Percentiles rank a stretch among this genome's conserved stretches.
Evolutionary conservation across 805 yeast species (phyloP).

Genomic region (Yamadazyma akitaensis): DNA sequence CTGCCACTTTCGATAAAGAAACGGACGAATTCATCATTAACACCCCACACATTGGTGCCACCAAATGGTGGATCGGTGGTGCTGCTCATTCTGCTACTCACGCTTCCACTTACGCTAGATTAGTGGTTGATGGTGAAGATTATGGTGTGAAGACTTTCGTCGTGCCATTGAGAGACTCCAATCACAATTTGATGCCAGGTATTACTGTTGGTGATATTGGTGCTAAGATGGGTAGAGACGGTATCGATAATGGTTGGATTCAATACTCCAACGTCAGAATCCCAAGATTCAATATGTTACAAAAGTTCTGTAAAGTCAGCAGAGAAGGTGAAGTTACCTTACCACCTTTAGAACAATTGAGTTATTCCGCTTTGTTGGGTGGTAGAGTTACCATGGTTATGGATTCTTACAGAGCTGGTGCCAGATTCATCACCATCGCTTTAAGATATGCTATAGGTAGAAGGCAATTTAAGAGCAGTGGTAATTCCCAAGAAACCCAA

Average conservation of each 20-base stretch:
- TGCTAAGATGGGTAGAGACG: conserved; percentile 48
- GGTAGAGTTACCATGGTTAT: conserved; percentile 46
- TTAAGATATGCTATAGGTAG: conserved; percentile 45
- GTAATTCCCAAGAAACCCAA: conserved; percentile 32
- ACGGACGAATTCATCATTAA: conserved; percentile 42
- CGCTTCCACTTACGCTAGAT: conserved; percentile 39
- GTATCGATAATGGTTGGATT: conserved; percentile 49
- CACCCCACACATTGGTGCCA: conserved; percentile 48
- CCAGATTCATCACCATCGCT: conserved; percentile 42
- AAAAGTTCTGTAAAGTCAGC: conserved; percentile 40
- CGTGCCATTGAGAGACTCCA: conserved; percentile 44
- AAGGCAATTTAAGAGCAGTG: conserved; percentile 41
- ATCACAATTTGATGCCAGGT: conserved; percentile 43
- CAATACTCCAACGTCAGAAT: conserved; percentile 43
- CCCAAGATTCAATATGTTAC: conserved; percentile 46
- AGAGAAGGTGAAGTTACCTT: conserved; percentile 38
- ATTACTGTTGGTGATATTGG: conserved; percentile 46
- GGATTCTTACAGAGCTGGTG: conserved; percentile 42
- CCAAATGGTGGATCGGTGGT: conserved; percentile 52
- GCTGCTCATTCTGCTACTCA: conserved; percentile 49
- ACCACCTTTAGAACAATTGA: conserved; percentile 46
- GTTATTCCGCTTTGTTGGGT: conserved; percentile 41
- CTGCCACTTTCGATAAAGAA: conserved; percentile 42
- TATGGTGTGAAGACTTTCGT: conserved; percentile 46
- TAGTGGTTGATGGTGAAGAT: conserved; percentile 42